Evolutionary conservation across 768 basidiomycete genomes (phyloP), one percentile per base, ranked within the genome.

Genomic region (Russula emetica): DNA sequence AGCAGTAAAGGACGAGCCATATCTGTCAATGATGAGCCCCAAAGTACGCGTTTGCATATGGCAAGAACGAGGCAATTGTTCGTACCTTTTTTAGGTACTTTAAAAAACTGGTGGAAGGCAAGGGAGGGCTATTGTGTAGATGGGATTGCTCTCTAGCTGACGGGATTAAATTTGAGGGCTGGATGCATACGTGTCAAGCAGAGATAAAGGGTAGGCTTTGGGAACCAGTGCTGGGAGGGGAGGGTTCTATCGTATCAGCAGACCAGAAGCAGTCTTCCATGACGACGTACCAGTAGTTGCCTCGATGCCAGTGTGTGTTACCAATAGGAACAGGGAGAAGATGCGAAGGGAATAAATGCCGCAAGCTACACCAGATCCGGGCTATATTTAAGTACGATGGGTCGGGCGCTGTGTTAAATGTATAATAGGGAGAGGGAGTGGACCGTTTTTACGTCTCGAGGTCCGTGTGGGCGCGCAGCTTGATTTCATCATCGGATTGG

Each of bases 381-480:
- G 42, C 24, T 62, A 52, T 44, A 42, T 60, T 54, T 34, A 30
- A 42, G n/a, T 32, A 30, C 5, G 51, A 28, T 51, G 38, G 58
- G 32, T 1, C 8, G 32, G 32, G 36, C 16, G 28, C 30, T 26
- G 50, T 49, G 32, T 34, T 18, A 11, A 61, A 2, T 22, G 28
- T 32, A 34, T 44, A 13, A n/a, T n/a, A 14, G 42, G n/a, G 30
- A n/a, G 8, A 18, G 20, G 13, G 28, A n/a, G n/a, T n/a, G 24
- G 54, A 40, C 16, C 20, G 14, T 10, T 36, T 58, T 63, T 58
- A 63, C 51, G 62, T 63, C 56, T 63, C 55, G n/a, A 42, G 26
- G 6, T 20, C 26, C 26, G 26, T 38, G 38, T 60, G 11, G 54
- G 14, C 4, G 36, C 8, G 36, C 13, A n/a, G 60, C 22, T 58